Evolutionary conservation across 371 early-diverging fungal species (phyloP).

Genomic region (Rhizopus arrhizus): DNA sequence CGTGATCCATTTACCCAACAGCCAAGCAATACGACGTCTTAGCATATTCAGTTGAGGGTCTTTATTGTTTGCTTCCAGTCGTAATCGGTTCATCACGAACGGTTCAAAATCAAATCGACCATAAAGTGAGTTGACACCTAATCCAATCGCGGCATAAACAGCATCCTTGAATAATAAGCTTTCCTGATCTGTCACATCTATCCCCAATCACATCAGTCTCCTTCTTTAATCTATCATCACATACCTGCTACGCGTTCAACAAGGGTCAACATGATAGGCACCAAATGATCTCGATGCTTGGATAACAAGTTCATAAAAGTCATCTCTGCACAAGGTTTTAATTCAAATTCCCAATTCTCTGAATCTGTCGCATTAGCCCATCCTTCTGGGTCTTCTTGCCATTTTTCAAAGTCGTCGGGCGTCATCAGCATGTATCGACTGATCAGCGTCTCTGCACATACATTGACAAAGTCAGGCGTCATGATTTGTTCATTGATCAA

Average conservation of each 20-base stretch:
- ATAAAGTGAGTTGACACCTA: slow-evolving; percentile 83
- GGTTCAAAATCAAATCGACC: slow-evolving; percentile 81
- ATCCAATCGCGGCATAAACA: slow-evolving; percentile 79
- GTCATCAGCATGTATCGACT: slow-evolving; percentile 75
- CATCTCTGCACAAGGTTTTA: slow-evolving; percentile 84
- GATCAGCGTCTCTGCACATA: slow-evolving; percentile 70
- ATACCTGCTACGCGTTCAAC: slow-evolving; percentile 65
- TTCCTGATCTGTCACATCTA: slow-evolving; percentile 49
- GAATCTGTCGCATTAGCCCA: slow-evolving; percentile 81
- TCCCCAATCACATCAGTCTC: neutral
- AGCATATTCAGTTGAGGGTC: slow-evolving; percentile 60
- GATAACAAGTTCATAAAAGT: slow-evolving; percentile 78
- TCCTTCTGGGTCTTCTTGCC: slow-evolving; percentile 88
- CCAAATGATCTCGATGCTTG: slow-evolving; percentile 61
- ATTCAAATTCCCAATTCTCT: slow-evolving; percentile 85
- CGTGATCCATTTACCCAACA: slow-evolving; percentile 85
- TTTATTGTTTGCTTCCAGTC: slow-evolving; percentile 56
- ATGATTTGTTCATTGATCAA: slow-evolving; percentile 70
- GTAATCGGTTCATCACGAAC: slow-evolving; percentile 67
- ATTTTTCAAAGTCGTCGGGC: slow-evolving; percentile 69
- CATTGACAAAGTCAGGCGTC: slow-evolving; percentile 67
- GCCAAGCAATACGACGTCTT: slow-evolving; percentile 78
- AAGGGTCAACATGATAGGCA: slow-evolving; percentile 67
- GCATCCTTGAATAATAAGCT: slow-evolving; percentile 80
- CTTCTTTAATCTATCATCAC: slow-evolving; percentile 8